These are phyloP conservation scores for Penicillium cataractarum DNA, from an alignment of 495 filamentous ascomycete species.

Conservation along the genomic window DNA sequence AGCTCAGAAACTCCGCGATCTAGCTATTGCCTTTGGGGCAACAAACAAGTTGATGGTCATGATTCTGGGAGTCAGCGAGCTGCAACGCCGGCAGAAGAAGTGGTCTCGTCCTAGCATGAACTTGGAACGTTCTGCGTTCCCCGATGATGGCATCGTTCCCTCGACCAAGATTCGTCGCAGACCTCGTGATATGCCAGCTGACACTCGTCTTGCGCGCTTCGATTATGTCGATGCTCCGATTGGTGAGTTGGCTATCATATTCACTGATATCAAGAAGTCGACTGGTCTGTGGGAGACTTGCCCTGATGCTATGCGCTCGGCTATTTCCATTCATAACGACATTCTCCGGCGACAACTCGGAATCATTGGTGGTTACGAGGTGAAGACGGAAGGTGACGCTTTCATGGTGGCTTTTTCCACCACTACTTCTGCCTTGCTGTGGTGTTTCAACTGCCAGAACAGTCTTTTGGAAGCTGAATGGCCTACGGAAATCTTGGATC, in stretches of 20 bases:
- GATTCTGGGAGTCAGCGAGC: conserved; percentile 88
- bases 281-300: conserved; percentile 97
- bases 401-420: conserved; percentile 99
- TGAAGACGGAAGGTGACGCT: conserved; percentile 99
- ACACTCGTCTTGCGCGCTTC: conserved; percentile 81
- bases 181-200: conserved; percentile 67
- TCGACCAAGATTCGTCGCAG: conserved; percentile 65
- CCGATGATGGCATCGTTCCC: conserved; percentile 69
- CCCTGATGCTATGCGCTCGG: conserved; percentile 90
- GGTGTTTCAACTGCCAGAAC: conserved; percentile 93
- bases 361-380: conserved; percentile 94
- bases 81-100: conserved; percentile 79
- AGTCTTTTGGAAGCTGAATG: conserved; percentile 85
- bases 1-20: conserved; percentile 91
- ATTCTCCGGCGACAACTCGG: conserved; percentile 91
- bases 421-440: conserved; percentile 87
- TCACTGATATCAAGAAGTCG: conserved; percentile 99
- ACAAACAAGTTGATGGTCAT: conserved; percentile 97
- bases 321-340: conserved; percentile 95
- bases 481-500: conserved; percentile 90
- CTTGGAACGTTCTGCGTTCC: conserved; percentile 70
- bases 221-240: conserved; percentile 90
- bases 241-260: conserved; percentile 89
- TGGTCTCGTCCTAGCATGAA: conserved; percentile 76
- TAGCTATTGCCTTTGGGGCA: conserved; percentile 93